Evolutionary conservation across 352 stramenopile species (phyloP).

Genomic region (Phytopythium sindhum): DNA sequence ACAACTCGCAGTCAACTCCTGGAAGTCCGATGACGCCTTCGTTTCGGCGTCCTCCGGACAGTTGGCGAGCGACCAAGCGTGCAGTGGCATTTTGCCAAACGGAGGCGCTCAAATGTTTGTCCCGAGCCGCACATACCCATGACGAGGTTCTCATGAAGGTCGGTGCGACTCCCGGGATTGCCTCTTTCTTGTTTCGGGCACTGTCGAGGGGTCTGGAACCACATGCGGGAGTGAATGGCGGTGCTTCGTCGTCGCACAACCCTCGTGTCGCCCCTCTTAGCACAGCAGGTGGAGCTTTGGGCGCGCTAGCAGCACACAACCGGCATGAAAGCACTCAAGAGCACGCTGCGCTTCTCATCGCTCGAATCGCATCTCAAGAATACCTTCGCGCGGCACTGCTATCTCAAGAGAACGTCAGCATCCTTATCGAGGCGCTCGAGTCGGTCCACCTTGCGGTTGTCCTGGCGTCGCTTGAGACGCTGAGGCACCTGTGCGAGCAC

Average conservation of each 20-base stretch:
- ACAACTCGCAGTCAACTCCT: not conserved
- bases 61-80: conserved; percentile 13
- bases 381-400: conserved; percentile 46
- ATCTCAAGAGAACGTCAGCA: conserved; percentile 48
- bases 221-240: not conserved
- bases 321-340: conserved; percentile 30
- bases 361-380: conserved; percentile 48
- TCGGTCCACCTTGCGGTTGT: conserved; percentile 69
- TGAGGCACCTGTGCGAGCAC: conserved; percentile 59
- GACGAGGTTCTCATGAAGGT: conserved; percentile 74
- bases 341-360: conserved; percentile 59
- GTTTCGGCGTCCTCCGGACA: conserved; percentile 9
- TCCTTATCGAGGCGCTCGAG: conserved; percentile 69
- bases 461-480: conserved; percentile 48
- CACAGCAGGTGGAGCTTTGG: not conserved
- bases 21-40: not conserved
- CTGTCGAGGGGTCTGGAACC: conserved; percentile 14
- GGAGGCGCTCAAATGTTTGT: conserved; percentile 69
- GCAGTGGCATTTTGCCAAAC: conserved; percentile 25
- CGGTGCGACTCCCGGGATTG: conserved; percentile 38
- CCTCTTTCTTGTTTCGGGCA: conserved; percentile 38
- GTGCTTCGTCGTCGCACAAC: not conserved
- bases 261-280: not conserved
- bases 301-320: conserved; percentile 1
- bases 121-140: conserved; percentile 40